Base-by-base conservation (phyloP, 2,329 filamentous ascomycete genomes). In the Cladosporium sp. region DNA sequence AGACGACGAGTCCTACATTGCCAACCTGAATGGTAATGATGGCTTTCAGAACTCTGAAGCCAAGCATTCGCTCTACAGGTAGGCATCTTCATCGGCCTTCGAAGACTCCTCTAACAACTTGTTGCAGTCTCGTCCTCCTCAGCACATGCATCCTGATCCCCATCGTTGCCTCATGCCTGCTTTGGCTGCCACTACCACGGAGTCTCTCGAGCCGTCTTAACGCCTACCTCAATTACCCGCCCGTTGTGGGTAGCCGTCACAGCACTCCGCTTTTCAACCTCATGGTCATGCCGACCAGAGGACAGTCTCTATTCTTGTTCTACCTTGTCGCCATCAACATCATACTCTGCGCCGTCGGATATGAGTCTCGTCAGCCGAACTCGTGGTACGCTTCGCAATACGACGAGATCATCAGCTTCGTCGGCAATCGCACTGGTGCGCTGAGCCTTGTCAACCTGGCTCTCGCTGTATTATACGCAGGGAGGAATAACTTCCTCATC, bases 401-500 rank as follows among this genome's bases (percentile, higher is more conserved):
- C 7, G 13, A 41, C 2, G 37, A 71, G 53, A 58, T 74, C 1
- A 59, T 63, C 12, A 58, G 61, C 1, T 67, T 69, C 37, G 54
- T 77, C 2, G 59, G 63, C 1, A 70, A 72, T 52, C 69, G 76
- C 1, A 66, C 70, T 3, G 75, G 75, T 3, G 57, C 64, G 1
- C 54, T 77, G 3, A 63, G 62, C 3, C 72, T 75, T 39, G 68
- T 68, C 4, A 68, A 73, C 7, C 43, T 74, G 0, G 69, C 74
- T 0, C 56, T 79, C 0, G 44, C 73, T 0, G 59, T 78, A 11
- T 65, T 80, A 2, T 78, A 73, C 47, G 66, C 71, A 0, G 64
- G 69, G 0, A 64, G 77, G 1, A 79, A 80, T 55, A 78, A 74
- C 47, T 18, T 78, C 2, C 65, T 78, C 0, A 66, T 79, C 0